These are phyloP conservation scores for Petasospora rhodanensis DNA, from an alignment of 1,139 yeast genomes.

Conservation along the genomic window DNA sequence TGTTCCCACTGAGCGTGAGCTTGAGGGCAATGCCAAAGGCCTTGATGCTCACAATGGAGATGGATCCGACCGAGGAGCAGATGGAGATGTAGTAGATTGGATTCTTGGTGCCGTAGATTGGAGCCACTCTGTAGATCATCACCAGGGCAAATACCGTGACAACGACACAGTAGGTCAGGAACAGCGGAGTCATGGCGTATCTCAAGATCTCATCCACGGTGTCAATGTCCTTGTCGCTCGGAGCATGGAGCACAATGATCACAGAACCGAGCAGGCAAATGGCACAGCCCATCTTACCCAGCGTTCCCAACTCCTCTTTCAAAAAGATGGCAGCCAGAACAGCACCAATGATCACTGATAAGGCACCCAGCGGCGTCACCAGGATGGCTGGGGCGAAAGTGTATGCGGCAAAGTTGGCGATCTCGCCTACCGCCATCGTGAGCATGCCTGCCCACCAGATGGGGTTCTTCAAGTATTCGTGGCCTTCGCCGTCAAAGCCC, in stretches of 20 bases:
- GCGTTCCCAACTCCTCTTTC: constrained; percentile 79
- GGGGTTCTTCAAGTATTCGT: constrained; percentile 75
- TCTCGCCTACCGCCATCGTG: constrained; percentile 88
- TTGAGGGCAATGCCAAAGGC: constrained; percentile 92
- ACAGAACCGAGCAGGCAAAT: constrained; percentile 85
- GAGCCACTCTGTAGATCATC: constrained; percentile 82
- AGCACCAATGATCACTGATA: constrained; percentile 87
- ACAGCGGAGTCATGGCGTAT: constrained; percentile 80
- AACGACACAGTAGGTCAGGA: constrained; percentile 57
- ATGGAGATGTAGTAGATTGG: constrained; percentile 90
- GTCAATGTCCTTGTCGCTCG: constrained; percentile 82
- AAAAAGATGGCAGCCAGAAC: constrained; percentile 80
- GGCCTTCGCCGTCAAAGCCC: constrained; percentile 67
- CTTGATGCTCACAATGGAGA: constrained; percentile 87
- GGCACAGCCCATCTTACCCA: constrained; percentile 95
- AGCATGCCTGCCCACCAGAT: constrained; percentile 95
- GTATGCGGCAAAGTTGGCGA: constrained; percentile 92
- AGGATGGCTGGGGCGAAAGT: constrained; percentile 93
- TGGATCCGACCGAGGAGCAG: constrained; percentile 87
- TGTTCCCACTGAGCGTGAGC: constrained; percentile 80
- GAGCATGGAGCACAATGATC: constrained; percentile 89
- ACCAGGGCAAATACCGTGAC: constrained; percentile 67
- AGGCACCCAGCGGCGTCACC: constrained; percentile 90
- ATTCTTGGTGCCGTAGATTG: constrained; percentile 71
- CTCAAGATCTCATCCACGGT: constrained; percentile 85